Evolutionary conservation across 2,329 filamentous ascomycete genomes (phyloP).

Genomic region (Diaporthe helianthi): DNA sequence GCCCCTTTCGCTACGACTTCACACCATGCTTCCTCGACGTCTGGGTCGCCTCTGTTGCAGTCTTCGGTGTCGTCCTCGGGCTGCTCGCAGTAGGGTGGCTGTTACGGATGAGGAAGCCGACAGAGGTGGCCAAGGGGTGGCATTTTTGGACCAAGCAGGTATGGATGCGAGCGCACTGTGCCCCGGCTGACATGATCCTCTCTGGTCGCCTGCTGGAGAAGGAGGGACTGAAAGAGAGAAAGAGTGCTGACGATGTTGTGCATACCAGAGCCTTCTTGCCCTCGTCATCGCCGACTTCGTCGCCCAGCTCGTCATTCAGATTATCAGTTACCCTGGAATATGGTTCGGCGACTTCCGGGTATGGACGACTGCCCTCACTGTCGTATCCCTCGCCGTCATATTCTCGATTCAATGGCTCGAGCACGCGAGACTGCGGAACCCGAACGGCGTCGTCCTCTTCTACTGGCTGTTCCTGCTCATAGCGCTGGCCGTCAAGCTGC

Average conservation of each 20-base stretch:
- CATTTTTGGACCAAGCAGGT: conserved; percentile 95
- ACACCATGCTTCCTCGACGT: conserved; percentile 97
- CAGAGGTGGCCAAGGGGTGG: conserved; percentile 80
- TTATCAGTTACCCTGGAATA: conserved; percentile 69
- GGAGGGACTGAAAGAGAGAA: not conserved
- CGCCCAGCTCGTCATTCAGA: conserved; percentile 78
- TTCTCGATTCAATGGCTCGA: conserved; percentile 86
- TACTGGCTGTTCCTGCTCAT: conserved; percentile 91
- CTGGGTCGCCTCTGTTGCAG: conserved; percentile 79
- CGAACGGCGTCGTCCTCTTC: conserved; percentile 87
- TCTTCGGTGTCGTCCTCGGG: conserved; percentile 80
- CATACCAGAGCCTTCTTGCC: conserved; percentile 62
- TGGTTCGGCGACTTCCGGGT: conserved; percentile 87
- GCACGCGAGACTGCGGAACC: conserved; percentile 80
- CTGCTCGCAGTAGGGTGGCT: conserved; percentile 82
- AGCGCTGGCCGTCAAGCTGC: conserved; percentile 80
- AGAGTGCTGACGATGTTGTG: conserved; percentile 32
- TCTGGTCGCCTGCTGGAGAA: not conserved
- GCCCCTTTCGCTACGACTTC: conserved; percentile 86
- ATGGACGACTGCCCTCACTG: conserved; percentile 77
- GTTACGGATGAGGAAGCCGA: conserved; percentile 69
- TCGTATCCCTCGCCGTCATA: conserved; percentile 76
- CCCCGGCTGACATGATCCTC: too few relatives aligned
- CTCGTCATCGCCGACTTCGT: conserved; percentile 72
- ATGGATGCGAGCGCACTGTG: conserved; percentile 36